Conservation (phyloP, 2,329 filamentous ascomycete species). For the Fusarium vanettenii region DNA sequence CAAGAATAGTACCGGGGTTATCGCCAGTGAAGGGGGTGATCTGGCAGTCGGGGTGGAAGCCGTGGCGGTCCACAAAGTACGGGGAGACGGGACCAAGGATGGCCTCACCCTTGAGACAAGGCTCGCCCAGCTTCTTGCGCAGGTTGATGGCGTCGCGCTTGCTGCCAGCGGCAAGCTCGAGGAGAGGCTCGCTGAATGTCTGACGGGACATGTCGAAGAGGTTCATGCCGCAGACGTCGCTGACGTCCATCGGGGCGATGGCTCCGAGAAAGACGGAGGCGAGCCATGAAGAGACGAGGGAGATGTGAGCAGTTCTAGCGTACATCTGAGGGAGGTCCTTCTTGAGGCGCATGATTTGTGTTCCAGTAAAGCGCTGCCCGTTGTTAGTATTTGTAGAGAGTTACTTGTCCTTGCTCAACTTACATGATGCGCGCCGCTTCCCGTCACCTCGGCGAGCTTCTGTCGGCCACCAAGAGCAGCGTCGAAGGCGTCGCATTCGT, state of each 20-base stretch:
- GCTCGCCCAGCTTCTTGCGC: conserved; percentile 81
- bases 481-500: conserved; percentile 91
- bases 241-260: conserved; percentile 91
- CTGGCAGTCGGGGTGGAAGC: conserved; percentile 79
- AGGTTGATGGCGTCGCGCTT: conserved; percentile 71
- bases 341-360: conserved; percentile 91
- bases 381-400: conserved; percentile 19
- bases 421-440: conserved; percentile 95
- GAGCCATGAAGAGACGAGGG: conserved; percentile 94
- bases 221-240: conserved; percentile 96
- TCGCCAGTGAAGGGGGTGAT: conserved; percentile 93
- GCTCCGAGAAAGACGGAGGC: conserved; percentile 88
- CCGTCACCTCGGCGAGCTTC: conserved; percentile 81
- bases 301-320: conserved; percentile 83
- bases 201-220: conserved; percentile 88
- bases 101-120: conserved; percentile 82
- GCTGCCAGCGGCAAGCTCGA: conserved; percentile 78
- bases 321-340: conserved; percentile 85
- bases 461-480: conserved; percentile 72
- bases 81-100: conserved; percentile 79
- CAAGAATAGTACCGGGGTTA: conserved; percentile 94
- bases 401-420: conserved; percentile 45
- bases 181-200: conserved; percentile 78
- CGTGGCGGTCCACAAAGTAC: conserved; percentile 85
- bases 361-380: conserved; percentile 89